Percentiles rank a stretch among this genome's conserved stretches.
Conservation (phyloP, 805 yeast genomes). For the Schwanniomyces occidentalis region DNA sequence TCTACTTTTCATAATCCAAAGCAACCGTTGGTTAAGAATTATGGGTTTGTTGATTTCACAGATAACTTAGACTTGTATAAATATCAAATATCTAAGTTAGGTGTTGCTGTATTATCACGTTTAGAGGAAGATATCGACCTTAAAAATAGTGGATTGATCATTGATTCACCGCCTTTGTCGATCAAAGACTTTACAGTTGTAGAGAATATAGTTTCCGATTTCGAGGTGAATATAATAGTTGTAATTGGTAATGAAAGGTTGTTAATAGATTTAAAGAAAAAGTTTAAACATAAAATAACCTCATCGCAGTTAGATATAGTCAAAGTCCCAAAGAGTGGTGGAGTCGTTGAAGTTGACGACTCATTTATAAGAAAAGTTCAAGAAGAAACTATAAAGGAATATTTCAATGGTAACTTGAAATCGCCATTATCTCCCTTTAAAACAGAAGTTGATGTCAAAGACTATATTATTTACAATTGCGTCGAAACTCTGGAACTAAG, state of each 20-base stretch:
- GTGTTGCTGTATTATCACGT: slow-evolving; percentile 49
- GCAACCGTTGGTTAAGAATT: slow-evolving; percentile 83
- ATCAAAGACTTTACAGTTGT: slow-evolving; percentile 53
- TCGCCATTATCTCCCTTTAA: slow-evolving; percentile 82
- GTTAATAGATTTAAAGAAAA: slow-evolving; percentile 60
- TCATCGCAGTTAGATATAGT: slow-evolving; percentile 44
- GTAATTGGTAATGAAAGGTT: slow-evolving; percentile 78
- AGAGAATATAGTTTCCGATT: slow-evolving; percentile 57
- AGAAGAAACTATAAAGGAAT: slow-evolving; percentile 76
- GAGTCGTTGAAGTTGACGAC: slow-evolving; percentile 75
- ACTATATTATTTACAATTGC: slow-evolving; percentile 58
- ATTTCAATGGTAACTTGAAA: slow-evolving; percentile 77
- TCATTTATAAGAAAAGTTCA: slow-evolving; percentile 68
- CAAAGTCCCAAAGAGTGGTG: slow-evolving; percentile 71
- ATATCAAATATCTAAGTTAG: slow-evolving; percentile 48
- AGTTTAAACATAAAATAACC: slow-evolving; percentile 36
- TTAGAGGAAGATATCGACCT: slow-evolving; percentile 49
- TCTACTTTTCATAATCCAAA: slow-evolving; percentile 78
- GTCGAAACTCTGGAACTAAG: slow-evolving; percentile 47
- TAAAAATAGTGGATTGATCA: slow-evolving; percentile 55
- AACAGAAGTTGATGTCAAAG: slow-evolving; percentile 66
- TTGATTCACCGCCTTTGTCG: slow-evolving; percentile 72
- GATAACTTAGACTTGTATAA: slow-evolving; percentile 62
- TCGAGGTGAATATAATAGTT: slow-evolving; percentile 58
- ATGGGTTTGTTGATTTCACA: slow-evolving; percentile 62